phyloP scores from a whole-genome alignment of 2,329 filamentous ascomycete genomes.

The Pyricularia grisea region DNA sequence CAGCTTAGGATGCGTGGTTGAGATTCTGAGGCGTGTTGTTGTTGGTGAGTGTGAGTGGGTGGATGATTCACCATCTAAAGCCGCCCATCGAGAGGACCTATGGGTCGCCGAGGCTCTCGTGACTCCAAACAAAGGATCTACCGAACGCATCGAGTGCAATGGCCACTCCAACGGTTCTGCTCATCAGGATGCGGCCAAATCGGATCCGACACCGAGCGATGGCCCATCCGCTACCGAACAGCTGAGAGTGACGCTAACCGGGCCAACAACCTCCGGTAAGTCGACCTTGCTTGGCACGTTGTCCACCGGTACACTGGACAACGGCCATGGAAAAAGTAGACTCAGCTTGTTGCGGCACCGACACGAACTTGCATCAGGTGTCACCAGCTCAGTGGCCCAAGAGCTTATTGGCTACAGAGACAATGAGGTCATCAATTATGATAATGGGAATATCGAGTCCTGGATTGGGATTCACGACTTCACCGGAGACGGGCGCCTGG shows the following conservation, averaged over 20 bases:
- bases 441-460: conserved; percentile 74
- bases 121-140: conserved; percentile 54
- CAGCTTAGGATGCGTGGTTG: conserved; percentile 77
- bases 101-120: conserved; percentile 88
- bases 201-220: conserved; percentile 19
- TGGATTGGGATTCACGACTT: conserved; percentile 91
- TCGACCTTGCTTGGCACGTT: conserved; percentile 83
- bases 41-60: conserved; percentile 79
- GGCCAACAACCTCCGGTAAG: conserved; percentile 85
- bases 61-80: conserved; percentile 28
- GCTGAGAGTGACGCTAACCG: conserved; percentile 76
- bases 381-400: conserved; percentile 91
- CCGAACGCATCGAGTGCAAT: conserved; percentile 14
- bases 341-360: conserved; percentile 83
- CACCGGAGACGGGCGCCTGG: conserved; percentile 63
- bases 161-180: conserved; percentile 6
- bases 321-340: conserved; percentile 83
- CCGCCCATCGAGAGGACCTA: conserved; percentile 43
- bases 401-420: conserved; percentile 79
- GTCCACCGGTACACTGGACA: conserved; percentile 80
- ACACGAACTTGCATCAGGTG: conserved; percentile 83
- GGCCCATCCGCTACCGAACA: conserved; percentile 57
- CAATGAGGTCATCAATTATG: conserved; percentile 65
- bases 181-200: conserved; percentile 5
- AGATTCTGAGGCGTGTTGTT: conserved; percentile 70